Conservation (phyloP, 768 basidiomycete species). For the Leucogyrophana mollusca region DNA sequence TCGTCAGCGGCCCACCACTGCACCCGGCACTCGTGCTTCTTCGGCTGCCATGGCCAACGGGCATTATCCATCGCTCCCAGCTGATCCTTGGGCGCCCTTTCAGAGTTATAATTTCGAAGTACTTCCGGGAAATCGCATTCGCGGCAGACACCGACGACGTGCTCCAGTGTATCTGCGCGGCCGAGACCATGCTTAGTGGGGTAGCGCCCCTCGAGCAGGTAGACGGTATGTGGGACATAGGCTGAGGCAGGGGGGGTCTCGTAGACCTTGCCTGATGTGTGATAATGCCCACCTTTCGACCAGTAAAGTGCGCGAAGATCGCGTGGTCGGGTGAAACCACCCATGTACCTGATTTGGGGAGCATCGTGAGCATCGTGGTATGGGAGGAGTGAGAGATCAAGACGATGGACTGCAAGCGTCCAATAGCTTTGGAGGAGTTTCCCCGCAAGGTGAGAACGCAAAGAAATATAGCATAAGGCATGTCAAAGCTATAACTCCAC, state of each 20-base stretch:
- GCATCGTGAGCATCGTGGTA: slow-evolving; percentile 12
- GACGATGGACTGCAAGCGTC: too few relatives aligned
- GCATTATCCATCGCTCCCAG: slow-evolving; percentile 37
- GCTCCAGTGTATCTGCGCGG: slow-evolving; percentile 26
- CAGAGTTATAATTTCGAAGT: slow-evolving; percentile 31
- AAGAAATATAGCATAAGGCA: too few relatives aligned
- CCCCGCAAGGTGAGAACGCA: too few relatives aligned
- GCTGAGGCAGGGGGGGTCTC: slow-evolving; percentile 31
- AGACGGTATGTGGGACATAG: slow-evolving; percentile 40
- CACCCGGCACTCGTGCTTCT: slow-evolving; percentile 10
- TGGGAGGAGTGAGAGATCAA: too few relatives aligned
- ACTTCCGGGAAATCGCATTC: slow-evolving; percentile 29
- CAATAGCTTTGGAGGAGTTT: not conserved
- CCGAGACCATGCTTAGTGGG: slow-evolving; percentile 26
- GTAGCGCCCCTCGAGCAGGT: slow-evolving; percentile 36
- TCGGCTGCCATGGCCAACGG: slow-evolving; percentile 31
- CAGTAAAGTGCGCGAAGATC: slow-evolving; percentile 36
- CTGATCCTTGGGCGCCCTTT: slow-evolving; percentile 6
- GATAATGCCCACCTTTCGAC: slow-evolving; percentile 34
- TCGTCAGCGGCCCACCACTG: slow-evolving; percentile 30
- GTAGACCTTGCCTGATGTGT: slow-evolving; percentile 20
- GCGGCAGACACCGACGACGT: slow-evolving; percentile 34
- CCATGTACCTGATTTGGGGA: slow-evolving; percentile 30
- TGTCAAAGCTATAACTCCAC: too few relatives aligned
- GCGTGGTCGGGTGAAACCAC: slow-evolving; percentile 38